Evolutionary conservation across 306 rosid genomes (phyloP), one percentile per base, ranked within the genome.

Genomic region (Cucurbita pepo): DNA sequence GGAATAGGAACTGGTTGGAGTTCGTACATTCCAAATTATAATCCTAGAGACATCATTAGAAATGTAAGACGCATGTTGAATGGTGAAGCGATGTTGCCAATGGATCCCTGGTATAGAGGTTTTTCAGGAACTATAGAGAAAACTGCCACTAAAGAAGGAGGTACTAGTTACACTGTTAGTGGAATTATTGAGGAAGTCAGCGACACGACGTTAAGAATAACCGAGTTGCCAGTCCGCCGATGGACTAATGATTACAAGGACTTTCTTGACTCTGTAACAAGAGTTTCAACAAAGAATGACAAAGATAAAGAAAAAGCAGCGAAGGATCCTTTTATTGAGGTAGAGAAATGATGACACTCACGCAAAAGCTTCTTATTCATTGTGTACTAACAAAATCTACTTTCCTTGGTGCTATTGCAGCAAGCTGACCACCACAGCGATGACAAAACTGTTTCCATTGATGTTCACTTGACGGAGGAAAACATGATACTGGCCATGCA

Each of bases 31-130:
- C 98, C 98, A 9, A 94, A 94, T 65, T 94, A 94, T 72, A 94
- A 89, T 75, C 97, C 98, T 25, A 84, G 94, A 82, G 98, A 94
- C 5, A 85, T 94, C n/a, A 81, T 87, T 76, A 90, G 83, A 58
- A 94, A 94, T 56, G 80, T 89, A 8, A 89, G 88, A 86, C 86
- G 85, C 53, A 72, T 89, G 88, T 84, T 94, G 71, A 77, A 75
- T 52, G 90, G 82, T 45, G 88, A 86, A 25, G 36, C 66, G 30
- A 67, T 86, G 88, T 58, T 79, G 56, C 97, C 98, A 55, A 94
- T 94, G 98, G 89, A 87, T 89, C 98, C 97, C n/a, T 94, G 98
- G 98, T 94, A 90, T 74, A 76, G 86, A 83, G 97, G 98, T 59
- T 94, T 85, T 69, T 83, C 71, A 79, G 98, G 98, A 71, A 67